Evolutionary conservation across 148 eudicot species (phyloP), one percentile per base, ranked within the genome.

Genomic region (Chenopodium suecicum): DNA sequence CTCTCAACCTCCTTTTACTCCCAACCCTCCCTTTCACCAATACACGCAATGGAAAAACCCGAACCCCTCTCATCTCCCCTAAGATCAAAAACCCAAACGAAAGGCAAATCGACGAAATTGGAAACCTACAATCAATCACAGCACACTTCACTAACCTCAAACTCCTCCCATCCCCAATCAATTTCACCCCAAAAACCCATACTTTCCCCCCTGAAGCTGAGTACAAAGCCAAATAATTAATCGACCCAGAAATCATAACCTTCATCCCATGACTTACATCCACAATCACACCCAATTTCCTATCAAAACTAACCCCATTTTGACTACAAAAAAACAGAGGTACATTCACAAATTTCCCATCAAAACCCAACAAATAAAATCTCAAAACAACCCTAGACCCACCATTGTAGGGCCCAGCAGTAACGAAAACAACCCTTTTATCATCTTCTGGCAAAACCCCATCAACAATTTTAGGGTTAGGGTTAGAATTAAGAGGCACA

Each of bases 121-220:
- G 92, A 50, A 82, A 68, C 2, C 50, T 79, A 66, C 98, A 95
- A 80, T 93, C 94, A n/a, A 95, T 88, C 89, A 88, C 92, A 70
- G 94, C 91, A 86, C 91, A 89, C 84, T 90, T 95, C 80, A 93
- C 91, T 91, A 95, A 80, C 88, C 91, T 93, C 87, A 95, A 82
- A 78, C 70, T 75, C 71, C 73, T 78, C 73, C 87, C 89, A 73
- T 78, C 86, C 10, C 65, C 91, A 70, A 58, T 85, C 82, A 88
- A 67, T 50, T 82, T 92, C 82, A 88, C 85, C 56, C 91, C 92
- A 70, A 93, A 93, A 13, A 95, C 91, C 91, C 89, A 91, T 19
- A 91, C 74, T 76, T 90, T 93, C 0, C 79, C 79, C 60, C 82
- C 87, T 31, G 91, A 89, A 73, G 88, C 85, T 4, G 96, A 95